Evolutionary conservation across 169 alveolate genomes (phyloP).

Genomic region (Perkinsus marinus): DNA sequence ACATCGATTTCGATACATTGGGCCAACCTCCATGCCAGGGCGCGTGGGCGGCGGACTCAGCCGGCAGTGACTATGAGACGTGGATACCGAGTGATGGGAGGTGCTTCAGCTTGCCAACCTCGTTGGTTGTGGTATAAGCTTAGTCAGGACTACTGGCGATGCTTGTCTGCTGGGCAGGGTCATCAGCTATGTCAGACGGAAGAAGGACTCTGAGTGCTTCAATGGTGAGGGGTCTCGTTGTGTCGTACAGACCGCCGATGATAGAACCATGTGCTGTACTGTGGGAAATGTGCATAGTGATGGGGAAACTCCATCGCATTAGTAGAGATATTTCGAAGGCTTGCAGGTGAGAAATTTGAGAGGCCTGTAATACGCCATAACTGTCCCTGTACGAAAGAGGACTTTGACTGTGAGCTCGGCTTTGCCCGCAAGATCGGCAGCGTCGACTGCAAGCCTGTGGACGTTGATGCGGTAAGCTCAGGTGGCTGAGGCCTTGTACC

Average conservation of each 20-base stretch:
- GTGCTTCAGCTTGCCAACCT: not conserved
- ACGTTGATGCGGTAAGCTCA: not conserved
- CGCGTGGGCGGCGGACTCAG: conserved; percentile 78
- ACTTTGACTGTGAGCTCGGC: conserved; percentile 93
- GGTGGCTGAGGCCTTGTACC: not conserved
- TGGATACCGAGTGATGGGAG: conserved; percentile 57
- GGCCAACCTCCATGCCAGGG: conserved; percentile 89
- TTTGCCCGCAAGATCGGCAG: conserved; percentile 68
- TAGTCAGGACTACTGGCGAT: conserved; percentile 43
- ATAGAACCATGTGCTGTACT: no score
- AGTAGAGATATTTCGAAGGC: no score
- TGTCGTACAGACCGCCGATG: no score
- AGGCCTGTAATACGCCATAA: conserved; percentile 64
- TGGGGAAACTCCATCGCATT: no score
- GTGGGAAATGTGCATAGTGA: no score
- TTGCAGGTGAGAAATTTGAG: conserved; percentile 64
- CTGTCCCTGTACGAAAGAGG: conserved; percentile 89
- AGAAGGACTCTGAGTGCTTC: conserved; percentile 86
- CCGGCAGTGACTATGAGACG: conserved; percentile 86
- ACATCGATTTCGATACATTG: conserved; percentile 79
- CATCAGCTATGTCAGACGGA: conserved; percentile 81
- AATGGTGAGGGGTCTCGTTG: conserved; percentile 52
- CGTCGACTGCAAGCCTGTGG: conserved; percentile 45
- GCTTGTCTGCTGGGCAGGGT: conserved; percentile 79
- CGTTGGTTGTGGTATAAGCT: not conserved